Evolutionary conservation across 1,139 yeast genomes (phyloP).

Genomic region (Pichia sp.): DNA sequence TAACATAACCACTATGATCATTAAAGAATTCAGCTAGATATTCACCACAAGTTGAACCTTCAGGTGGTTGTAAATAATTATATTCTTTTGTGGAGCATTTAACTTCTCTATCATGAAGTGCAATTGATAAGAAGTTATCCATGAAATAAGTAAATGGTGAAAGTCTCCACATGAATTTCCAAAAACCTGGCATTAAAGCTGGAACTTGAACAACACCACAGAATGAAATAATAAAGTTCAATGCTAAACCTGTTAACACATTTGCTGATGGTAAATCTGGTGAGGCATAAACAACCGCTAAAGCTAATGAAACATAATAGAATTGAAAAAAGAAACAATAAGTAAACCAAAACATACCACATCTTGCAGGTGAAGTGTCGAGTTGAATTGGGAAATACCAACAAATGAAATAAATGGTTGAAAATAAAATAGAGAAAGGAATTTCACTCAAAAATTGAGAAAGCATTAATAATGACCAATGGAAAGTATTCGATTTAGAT

Average conservation of each 20-base stretch:
- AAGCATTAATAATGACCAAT: slow-evolving; percentile 52
- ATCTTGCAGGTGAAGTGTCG: slow-evolving; percentile 35
- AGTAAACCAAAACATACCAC: slow-evolving; percentile 48
- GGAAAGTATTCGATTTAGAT: slow-evolving; percentile 56
- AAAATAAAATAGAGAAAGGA: slow-evolving; percentile 48
- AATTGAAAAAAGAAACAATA: slow-evolving; percentile 48
- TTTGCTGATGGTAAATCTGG: slow-evolving; percentile 58
- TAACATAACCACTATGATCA: slow-evolving; percentile 45
- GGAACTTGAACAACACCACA: slow-evolving; percentile 60
- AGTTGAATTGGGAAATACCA: slow-evolving; percentile 54
- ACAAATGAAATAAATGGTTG: slow-evolving; percentile 45
- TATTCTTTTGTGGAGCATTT: slow-evolving; percentile 46
- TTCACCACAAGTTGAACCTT: slow-evolving; percentile 48
- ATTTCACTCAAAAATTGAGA: slow-evolving; percentile 48
- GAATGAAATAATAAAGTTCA: slow-evolving; percentile 48
- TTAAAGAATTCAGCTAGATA: slow-evolving; percentile 36
- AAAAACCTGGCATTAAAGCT: slow-evolving; percentile 55
- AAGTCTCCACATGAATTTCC: slow-evolving; percentile 61
- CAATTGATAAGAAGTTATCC: slow-evolving; percentile 44
- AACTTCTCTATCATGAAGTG: slow-evolving; percentile 50
- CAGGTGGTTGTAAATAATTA: slow-evolving; percentile 46
- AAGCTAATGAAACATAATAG: slow-evolving; percentile 47
- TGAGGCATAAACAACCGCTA: slow-evolving; percentile 45
- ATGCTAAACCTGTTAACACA: slow-evolving; percentile 45
- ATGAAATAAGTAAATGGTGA: slow-evolving; percentile 64